Percentiles rank a stretch among this genome's conserved stretches.
Conservation (phyloP, 306 rosid species). For the Corylus americana region DNA sequence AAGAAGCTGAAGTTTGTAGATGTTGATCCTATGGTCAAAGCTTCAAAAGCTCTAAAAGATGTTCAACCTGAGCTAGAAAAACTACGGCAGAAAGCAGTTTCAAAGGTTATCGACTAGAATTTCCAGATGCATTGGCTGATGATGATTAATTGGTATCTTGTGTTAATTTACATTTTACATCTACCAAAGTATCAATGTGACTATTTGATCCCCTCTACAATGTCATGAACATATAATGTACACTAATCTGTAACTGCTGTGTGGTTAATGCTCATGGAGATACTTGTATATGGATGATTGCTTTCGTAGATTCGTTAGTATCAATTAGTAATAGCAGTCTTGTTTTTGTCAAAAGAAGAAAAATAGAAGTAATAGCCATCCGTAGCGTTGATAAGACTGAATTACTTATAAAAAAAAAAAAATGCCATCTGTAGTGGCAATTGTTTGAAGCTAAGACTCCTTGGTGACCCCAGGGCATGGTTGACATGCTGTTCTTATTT, state of each 20-base stretch:
- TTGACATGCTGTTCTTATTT: background rate
- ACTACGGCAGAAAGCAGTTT: slow-evolving; percentile 89
- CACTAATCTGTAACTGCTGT: slow-evolving; percentile 1
- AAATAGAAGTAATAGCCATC: too few relatives aligned
- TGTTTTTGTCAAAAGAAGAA: background rate
- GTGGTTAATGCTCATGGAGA: background rate
- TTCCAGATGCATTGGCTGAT: slow-evolving; percentile 7
- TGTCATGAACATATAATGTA: slow-evolving; percentile 2
- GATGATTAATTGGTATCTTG: background rate
- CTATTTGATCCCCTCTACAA: slow-evolving; percentile 6
- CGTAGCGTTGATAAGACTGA: too few relatives aligned
- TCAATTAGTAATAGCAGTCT: background rate
- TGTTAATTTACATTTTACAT: slow-evolving; percentile 5
- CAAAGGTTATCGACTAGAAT: slow-evolving; percentile 60
- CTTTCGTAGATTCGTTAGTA: background rate
- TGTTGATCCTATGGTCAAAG: slow-evolving; percentile 82
- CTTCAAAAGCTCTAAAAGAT: slow-evolving; percentile 92
- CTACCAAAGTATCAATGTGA: slow-evolving; percentile 6
- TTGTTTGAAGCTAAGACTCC: background rate
- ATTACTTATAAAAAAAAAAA: too few relatives aligned
- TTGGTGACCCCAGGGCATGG: background rate
- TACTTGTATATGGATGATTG: background rate
- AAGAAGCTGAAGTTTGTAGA: slow-evolving; percentile 90
- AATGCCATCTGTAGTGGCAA: background rate
- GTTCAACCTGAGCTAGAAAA: slow-evolving; percentile 97